Percentiles rank a stretch among this genome's conserved stretches.
Conservation (phyloP, 164 flowering plant species). For the Hamamelis virginiana region DNA sequence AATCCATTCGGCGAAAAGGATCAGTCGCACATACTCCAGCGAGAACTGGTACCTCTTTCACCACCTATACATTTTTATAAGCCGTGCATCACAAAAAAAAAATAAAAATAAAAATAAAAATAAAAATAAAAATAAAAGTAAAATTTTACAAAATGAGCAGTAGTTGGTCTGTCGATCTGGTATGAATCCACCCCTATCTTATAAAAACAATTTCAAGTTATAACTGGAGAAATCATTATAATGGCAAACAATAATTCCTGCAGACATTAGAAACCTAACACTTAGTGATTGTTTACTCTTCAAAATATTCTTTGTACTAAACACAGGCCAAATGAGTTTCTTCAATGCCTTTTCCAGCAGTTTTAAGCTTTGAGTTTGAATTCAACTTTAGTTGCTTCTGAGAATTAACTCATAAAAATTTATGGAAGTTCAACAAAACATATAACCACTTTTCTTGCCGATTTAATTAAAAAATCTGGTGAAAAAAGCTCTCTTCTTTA, state of each 20-base stretch:
- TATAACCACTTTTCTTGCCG: neutral
- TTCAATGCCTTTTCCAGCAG: neutral
- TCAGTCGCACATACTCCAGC: slow-evolving; percentile 97
- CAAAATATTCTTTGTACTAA: no score
- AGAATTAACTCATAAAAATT: neutral
- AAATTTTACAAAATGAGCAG: neutral
- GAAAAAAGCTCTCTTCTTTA: neutral
- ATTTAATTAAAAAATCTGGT: neutral
- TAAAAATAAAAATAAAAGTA: no score
- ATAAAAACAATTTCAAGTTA: neutral
- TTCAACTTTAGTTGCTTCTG: neutral
- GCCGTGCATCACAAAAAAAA: neutral
- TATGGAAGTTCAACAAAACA: neutral
- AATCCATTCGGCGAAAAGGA: slow-evolving; percentile 91
- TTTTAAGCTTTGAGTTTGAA: neutral
- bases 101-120: no score
- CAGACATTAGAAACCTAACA: neutral
- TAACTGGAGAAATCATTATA: neutral
- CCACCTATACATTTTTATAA: slow-evolving; percentile 52
- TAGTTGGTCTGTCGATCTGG: neutral
- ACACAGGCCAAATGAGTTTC: no score
- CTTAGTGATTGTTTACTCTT: neutral
- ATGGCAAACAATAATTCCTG: neutral
- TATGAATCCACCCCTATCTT: neutral
- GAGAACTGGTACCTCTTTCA: slow-evolving; percentile 83